Base-by-base conservation (phyloP, 2,329 filamentous ascomycete species). In the Emydomyces testavorans region DNA sequence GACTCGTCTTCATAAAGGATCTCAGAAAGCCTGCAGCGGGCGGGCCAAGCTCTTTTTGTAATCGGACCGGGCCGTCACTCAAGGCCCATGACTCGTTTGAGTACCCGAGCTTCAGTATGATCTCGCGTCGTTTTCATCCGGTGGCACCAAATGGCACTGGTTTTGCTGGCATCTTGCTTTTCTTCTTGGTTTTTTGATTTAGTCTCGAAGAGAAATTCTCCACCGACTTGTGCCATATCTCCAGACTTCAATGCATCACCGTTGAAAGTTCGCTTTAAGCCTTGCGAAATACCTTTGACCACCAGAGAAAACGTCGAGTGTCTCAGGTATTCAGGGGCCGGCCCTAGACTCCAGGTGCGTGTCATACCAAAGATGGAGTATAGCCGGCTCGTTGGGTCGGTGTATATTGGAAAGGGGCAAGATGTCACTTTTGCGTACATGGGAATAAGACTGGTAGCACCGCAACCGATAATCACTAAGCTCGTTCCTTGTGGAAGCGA, bases 51-150 rank as follows among this genome's bases (percentile, higher is more conserved):
- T 31, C 29, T 8, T n/a, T 31, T 15, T 15, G 34, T 36, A 11
- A 18, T 38, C 15, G 13, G 16, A 10, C 10, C 13, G 13, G 21
- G 21, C 6, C 6, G 15, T 46, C 7, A 43, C 11, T 43, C 29
- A 21, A 43, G 4, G 1, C 46, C 46, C 38, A 48, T 36, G 21
- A 48, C 18, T 2, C 20, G 37, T 31, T 37, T 48, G 15, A 48
- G 37, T 3, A 13, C 38, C 11, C 40, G 39, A n/a, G 45, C 32
- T 18, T 49, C 47, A 26, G 77, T 76, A 60, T 93, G 86, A 55
- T 89, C 85, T 41, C 85, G 70, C 10, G 85, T 90, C 49, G 78
- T 84, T 60, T 72, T 73, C 85, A 93, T 93, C 23, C 85, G 74
- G 65, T 90, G 84, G 57, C 82, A 88, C 85, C 86, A 93, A 1